phyloP scores from a whole-genome alignment of 2,329 filamentous ascomycete species.

The Didymella exigua region DNA sequence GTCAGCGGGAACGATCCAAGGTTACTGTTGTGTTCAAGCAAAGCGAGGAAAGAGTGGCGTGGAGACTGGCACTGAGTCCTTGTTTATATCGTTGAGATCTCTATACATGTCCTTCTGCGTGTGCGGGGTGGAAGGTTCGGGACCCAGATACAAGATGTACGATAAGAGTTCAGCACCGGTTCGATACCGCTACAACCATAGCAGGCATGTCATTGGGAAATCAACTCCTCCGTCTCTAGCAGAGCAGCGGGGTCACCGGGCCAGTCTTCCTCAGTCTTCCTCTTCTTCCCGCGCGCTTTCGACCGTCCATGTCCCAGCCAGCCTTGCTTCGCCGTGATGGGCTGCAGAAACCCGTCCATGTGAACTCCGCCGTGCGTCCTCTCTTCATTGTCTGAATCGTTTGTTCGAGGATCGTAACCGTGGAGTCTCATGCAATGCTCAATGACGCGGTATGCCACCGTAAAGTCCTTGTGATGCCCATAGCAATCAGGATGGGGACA shows the following conservation, averaged over 20 bases:
- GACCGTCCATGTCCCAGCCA: conserved; percentile 34
- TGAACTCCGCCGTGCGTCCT: conserved; percentile 66
- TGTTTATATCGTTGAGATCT: too few species aligned
- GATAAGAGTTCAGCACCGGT: too few species aligned
- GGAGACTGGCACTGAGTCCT: too few species aligned
- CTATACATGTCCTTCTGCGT: too few species aligned
- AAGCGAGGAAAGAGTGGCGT: too few species aligned
- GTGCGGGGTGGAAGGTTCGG: too few species aligned
- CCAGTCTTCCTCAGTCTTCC: not conserved
- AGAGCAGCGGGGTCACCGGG: not conserved
- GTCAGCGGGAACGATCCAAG: too few species aligned
- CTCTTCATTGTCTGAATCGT: conserved; percentile 54
- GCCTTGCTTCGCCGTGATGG: conserved; percentile 51
- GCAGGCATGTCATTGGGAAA: not conserved
- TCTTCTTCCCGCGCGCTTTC: conserved; percentile 24
- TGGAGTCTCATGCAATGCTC: conserved; percentile 57
- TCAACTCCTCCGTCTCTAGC: not conserved
- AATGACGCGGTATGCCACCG: conserved; percentile 36
- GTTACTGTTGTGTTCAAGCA: too few species aligned
- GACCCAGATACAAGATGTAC: not conserved
- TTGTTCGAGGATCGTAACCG: conserved; percentile 47
- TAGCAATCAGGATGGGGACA: conserved; percentile 45
- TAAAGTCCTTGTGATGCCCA: conserved; percentile 34
- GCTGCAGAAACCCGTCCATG: conserved; percentile 69
- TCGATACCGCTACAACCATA: too few species aligned